These are phyloP conservation scores for Emergomyces orientalis DNA, from an alignment of 2,329 filamentous ascomycete genomes.

Conservation along the genomic window DNA sequence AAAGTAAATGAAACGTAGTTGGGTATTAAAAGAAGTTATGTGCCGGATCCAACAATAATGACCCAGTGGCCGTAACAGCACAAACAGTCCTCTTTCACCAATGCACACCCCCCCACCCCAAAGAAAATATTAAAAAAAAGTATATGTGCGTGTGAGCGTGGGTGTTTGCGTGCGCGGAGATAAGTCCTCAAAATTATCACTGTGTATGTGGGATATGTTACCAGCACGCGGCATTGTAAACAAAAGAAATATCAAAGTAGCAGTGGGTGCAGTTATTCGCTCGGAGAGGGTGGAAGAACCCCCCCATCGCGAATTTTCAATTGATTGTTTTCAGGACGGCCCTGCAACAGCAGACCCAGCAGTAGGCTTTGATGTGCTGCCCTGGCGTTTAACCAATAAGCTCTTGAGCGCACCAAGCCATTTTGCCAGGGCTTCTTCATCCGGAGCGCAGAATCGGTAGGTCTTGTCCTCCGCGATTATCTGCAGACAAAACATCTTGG, in stretches of 20 bases:
- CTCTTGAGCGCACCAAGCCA: conserved; percentile 91
- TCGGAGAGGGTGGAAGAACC: neutral
- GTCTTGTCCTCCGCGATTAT: conserved; percentile 88
- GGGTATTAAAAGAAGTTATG: neutral
- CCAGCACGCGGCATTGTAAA: neutral
- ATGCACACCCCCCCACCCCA: too few species aligned
- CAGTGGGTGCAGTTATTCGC: neutral
- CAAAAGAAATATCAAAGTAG: neutral
- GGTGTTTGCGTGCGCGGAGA: neutral
- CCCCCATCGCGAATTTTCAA: neutral
- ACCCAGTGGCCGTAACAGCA: neutral
- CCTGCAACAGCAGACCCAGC: neutral
- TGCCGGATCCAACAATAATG: neutral
- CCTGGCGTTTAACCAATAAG: conserved; percentile 24
- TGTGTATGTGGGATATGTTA: neutral
- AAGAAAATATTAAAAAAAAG: too few species aligned
- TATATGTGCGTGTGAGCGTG: neutral
- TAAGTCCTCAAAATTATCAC: neutral
- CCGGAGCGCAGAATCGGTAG: conserved; percentile 63
- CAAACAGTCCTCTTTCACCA: neutral
- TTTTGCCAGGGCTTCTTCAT: conserved; percentile 72
- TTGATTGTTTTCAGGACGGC: neutral
- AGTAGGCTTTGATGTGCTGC: neutral
- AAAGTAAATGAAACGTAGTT: neutral
- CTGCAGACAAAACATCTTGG: conserved; percentile 79